Conservation (phyloP, 306 rosid genomes). For the Vachellia collinsii region DNA sequence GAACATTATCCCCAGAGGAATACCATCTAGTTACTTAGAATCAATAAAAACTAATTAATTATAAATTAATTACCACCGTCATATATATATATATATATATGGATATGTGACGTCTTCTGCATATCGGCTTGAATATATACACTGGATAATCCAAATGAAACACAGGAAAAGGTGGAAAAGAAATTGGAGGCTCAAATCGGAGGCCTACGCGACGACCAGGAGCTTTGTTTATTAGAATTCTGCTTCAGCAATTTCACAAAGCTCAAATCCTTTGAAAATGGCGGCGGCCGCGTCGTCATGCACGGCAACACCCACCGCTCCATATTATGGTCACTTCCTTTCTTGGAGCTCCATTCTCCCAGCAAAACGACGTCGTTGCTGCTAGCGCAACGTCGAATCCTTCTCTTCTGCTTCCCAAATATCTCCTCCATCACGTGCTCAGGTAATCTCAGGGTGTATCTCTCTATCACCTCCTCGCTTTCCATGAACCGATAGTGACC, state of each 20-base stretch:
- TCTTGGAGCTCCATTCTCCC: constrained; percentile 32
- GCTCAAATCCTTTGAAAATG: not conserved
- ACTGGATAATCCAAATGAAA: not conserved
- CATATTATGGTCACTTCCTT: not conserved
- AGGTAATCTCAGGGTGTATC: constrained; percentile 45
- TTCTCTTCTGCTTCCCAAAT: not conserved
- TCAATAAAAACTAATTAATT: not conserved
- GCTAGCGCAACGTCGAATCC: constrained; percentile 38
- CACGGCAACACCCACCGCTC: not conserved
- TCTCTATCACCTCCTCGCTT: constrained; percentile 40
- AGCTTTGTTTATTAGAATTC: not conserved
- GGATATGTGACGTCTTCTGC: not conserved
- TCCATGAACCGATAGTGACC: constrained; percentile 50
- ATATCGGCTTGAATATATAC: too few relatives aligned
- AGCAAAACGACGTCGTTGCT: constrained; percentile 41
- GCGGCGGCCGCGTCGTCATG: constrained; percentile 1
- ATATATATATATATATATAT: not conserved
- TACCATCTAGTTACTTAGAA: too few relatives aligned
- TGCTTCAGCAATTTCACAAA: not conserved
- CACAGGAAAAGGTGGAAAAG: not conserved
- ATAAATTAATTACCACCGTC: not conserved
- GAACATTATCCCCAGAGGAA: too few relatives aligned
- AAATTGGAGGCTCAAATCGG: not conserved
- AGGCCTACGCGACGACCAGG: not conserved
- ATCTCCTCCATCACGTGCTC: constrained; percentile 46